Evolutionary conservation across 495 filamentous ascomycete species (phyloP).

Genomic region (Penicillium steckii): DNA sequence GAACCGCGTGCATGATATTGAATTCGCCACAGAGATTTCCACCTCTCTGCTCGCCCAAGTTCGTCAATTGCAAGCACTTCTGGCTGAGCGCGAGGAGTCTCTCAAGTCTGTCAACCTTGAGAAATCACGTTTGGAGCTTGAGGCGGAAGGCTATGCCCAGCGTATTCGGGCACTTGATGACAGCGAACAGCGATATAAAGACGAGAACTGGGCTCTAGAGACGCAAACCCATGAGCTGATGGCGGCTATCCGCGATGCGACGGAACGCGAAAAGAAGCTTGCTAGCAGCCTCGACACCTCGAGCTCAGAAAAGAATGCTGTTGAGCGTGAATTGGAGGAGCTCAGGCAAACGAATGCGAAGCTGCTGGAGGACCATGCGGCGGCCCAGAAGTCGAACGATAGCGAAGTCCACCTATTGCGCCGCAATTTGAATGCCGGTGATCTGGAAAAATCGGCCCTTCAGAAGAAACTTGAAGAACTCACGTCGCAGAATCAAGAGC

Average conservation of each 20-base stretch:
- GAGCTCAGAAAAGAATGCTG: constrained; percentile 69
- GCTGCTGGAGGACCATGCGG: constrained; percentile 74
- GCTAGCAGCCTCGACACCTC: constrained; percentile 63
- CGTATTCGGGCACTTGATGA: constrained; percentile 81
- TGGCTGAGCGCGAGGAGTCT: constrained; percentile 83
- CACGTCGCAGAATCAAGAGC: constrained; percentile 80
- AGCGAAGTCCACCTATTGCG: constrained; percentile 78
- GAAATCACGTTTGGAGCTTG: constrained; percentile 73
- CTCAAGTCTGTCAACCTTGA: constrained; percentile 71
- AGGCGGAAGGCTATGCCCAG: constrained; percentile 75
- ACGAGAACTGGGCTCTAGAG: constrained; percentile 97
- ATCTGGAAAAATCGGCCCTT: constrained; percentile 69
- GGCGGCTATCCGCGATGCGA: constrained; percentile 64
- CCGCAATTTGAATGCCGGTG: constrained; percentile 68
- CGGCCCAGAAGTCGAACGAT: constrained; percentile 78
- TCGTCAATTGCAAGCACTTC: constrained; percentile 76
- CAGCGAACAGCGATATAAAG: constrained; percentile 91
- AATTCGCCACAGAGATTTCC: constrained; percentile 94
- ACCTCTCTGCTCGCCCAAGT: constrained; percentile 87
- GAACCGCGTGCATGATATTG: constrained; percentile 85
- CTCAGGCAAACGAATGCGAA: constrained; percentile 74
- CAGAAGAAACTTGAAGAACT: constrained; percentile 85
- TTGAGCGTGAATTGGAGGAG: constrained; percentile 86
- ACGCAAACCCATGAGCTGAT: constrained; percentile 81
- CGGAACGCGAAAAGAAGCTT: constrained; percentile 79